phyloP scores from a whole-genome alignment of 768 basidiomycete species.

The Naematelia encephala region DNA sequence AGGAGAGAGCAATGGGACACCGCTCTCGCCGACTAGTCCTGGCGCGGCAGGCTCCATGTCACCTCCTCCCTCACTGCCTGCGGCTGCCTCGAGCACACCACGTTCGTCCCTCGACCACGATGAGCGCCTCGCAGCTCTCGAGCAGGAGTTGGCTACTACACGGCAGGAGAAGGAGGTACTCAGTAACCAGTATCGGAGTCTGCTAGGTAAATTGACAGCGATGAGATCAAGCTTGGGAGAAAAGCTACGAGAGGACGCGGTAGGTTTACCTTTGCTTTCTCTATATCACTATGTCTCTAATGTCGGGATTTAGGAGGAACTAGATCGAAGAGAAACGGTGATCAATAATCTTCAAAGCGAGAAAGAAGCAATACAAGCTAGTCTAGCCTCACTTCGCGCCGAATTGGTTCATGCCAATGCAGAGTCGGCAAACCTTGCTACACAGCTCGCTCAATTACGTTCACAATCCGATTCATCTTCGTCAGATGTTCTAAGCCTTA shows the following conservation, averaged over 20 bases:
- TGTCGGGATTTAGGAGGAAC: constrained; percentile 97
- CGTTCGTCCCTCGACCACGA: constrained; percentile 18
- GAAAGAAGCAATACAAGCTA: constrained; percentile 67
- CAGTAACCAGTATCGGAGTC: constrained; percentile 75
- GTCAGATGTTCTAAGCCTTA: constrained; percentile 43
- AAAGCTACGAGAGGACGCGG: constrained; percentile 93
- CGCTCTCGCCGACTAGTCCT: background rate
- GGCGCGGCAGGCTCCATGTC: background rate
- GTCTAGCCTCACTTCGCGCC: constrained; percentile 72
- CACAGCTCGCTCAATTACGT: constrained; percentile 58
- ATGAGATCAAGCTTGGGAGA: constrained; percentile 93
- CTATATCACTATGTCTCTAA: too few relatives aligned
- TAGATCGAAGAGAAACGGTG: constrained; percentile 83
- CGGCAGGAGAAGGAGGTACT: constrained; percentile 84
- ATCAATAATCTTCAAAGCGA: constrained; percentile 73
- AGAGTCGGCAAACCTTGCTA: constrained; percentile 68
- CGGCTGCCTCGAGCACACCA: constrained; percentile 6
- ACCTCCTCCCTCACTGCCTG: background rate
- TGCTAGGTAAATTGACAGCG: constrained; percentile 79
- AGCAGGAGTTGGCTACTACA: constrained; percentile 70
- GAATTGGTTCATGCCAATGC: constrained; percentile 74
- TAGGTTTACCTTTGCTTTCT: constrained; percentile 54
- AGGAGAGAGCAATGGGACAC: background rate
- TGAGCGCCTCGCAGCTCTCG: constrained; percentile 54
- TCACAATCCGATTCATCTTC: constrained; percentile 46